Percentiles rank a stretch among this genome's conserved stretches.
phyloP scores from a whole-genome alignment of 2,329 filamentous ascomycete species.

The Spiromastix sp. region DNA sequence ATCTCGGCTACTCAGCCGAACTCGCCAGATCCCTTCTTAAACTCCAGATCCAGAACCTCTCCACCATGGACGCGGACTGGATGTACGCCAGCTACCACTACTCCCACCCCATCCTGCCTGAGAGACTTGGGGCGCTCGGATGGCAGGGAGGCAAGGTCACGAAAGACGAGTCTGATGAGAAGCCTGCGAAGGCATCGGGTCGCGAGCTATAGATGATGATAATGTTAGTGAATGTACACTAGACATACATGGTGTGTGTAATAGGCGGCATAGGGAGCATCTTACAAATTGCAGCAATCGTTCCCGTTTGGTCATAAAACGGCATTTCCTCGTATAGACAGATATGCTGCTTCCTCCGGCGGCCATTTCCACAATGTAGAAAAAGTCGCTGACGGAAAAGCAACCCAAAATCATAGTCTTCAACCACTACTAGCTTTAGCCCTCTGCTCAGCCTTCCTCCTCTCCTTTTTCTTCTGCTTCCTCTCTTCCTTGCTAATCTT shows the following conservation, averaged over 20 bases:
- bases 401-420: too few species aligned
- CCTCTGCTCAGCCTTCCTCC: slow-evolving; percentile 36
- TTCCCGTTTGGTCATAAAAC: too few species aligned
- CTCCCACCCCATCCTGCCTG: slow-evolving; percentile 90
- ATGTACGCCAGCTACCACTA: slow-evolving; percentile 98
- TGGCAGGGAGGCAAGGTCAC: slow-evolving; percentile 57
- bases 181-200: slow-evolving; percentile 60
- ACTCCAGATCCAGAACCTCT: slow-evolving; percentile 95
- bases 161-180: slow-evolving; percentile 45
- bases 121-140: slow-evolving; percentile 80
- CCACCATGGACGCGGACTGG: slow-evolving; percentile 98
- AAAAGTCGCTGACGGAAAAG: too few species aligned
- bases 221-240: too few species aligned
- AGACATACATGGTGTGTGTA: too few species aligned
- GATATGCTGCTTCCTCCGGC: too few species aligned
- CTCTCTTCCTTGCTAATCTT: slow-evolving; percentile 42
- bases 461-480: slow-evolving; percentile 47
- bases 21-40: slow-evolving; percentile 86
- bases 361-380: too few species aligned
- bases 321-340: background rate
- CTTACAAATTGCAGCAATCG: too few species aligned
- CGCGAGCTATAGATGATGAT: slow-evolving; percentile 64
- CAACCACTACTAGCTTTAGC: too few species aligned
- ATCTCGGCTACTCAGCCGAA: slow-evolving; percentile 73
- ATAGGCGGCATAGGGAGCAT: slow-evolving; percentile 1